Evolutionary conservation across 306 rosid genomes (phyloP), one percentile per base, ranked within the genome.

Genomic region (Quercus wislizeni): DNA sequence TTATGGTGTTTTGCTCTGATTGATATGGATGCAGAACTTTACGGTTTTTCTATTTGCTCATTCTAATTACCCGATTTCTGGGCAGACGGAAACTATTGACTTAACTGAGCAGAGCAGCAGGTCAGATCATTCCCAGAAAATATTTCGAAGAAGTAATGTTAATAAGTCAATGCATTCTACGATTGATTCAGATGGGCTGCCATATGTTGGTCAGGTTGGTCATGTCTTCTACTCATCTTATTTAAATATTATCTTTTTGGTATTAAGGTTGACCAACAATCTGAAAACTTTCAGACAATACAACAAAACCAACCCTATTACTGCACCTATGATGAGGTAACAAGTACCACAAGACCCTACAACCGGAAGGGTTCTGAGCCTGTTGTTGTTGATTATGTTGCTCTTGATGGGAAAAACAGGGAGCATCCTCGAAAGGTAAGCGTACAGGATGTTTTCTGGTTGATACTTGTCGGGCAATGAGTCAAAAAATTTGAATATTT

Each of bases 161-260:
- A 87, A 89, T 33, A 91, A 78, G 71, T 75, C 83, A 17, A 71
- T 49, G 75, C 83, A 59, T 84, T 69, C 87, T 57, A 64, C 71
- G 2, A 80, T 95, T 14, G 99, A 93, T 86, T 85, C 91, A 41
- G 99, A 95, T 86, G 99, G 99, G 74, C 99, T 95, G 75, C 99
- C 99, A 70, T 86, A 89, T 85, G 98, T 95, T 88, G 99, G 99
- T 77, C 99, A 95, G 99, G 99, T 95, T 84, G 81, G 92, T 69
- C 67, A 71, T 52, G 5, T 18, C 69, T 55, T 46, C 23, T 43
- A 55, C 75, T 69, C 25, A 6, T 68, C 51, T 75, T 57, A 13
- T 19, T 1, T 19, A 10, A 6, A 1, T 25, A 52, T 28, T 35
- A 11, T 18, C 14, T 49, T 21, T 15, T 30, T 33, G 51, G 18